These are phyloP conservation scores for Camellia sinensis DNA, from an alignment of 148 eudicot genomes.

Conservation along the genomic window DNA sequence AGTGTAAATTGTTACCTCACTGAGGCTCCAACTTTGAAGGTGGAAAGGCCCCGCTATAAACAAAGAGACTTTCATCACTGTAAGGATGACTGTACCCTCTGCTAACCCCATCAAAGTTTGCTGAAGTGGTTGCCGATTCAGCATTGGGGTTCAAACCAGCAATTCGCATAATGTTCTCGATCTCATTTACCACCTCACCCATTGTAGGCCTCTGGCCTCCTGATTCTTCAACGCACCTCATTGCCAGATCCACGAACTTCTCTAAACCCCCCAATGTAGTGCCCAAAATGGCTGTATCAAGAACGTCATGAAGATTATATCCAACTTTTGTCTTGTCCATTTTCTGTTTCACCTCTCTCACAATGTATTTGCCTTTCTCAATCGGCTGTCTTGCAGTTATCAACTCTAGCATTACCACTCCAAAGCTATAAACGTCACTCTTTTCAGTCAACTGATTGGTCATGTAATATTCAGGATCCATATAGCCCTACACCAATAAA, in stretches of 20 bases:
- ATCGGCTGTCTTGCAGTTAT: slow-evolving; percentile 63
- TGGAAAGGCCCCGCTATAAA: slow-evolving; percentile 34
- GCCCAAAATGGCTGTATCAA: slow-evolving; percentile 43
- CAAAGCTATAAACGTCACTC: slow-evolving; percentile 81
- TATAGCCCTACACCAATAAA: slow-evolving; percentile 52
- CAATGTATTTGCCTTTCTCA: slow-evolving; percentile 63
- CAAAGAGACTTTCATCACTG: slow-evolving; percentile 41
- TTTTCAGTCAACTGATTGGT: slow-evolving; percentile 71
- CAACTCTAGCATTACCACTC: slow-evolving; percentile 66
- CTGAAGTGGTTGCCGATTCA: slow-evolving; percentile 56
- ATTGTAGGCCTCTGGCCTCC: slow-evolving; percentile 53
- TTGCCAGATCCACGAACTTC: slow-evolving; percentile 53
- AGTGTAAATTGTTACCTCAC: slow-evolving; percentile 1
- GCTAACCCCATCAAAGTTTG: slow-evolving; percentile 30
- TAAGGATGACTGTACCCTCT: slow-evolving; percentile 41
- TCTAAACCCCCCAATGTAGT: slow-evolving; percentile 48
- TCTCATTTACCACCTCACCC: slow-evolving; percentile 79
- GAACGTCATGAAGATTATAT: slow-evolving; percentile 46
- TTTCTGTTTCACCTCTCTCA: slow-evolving; percentile 41
- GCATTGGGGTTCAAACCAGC: slow-evolving; percentile 65
- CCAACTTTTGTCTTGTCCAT: slow-evolving; percentile 48
- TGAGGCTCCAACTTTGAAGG: slow-evolving; percentile 30
- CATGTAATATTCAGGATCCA: slow-evolving; percentile 91
- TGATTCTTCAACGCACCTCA: slow-evolving; percentile 59
- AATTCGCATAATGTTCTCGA: slow-evolving; percentile 54